These are phyloP conservation scores for Boletus coccyginus DNA, from an alignment of 768 basidiomycete genomes.

Conservation along the genomic window DNA sequence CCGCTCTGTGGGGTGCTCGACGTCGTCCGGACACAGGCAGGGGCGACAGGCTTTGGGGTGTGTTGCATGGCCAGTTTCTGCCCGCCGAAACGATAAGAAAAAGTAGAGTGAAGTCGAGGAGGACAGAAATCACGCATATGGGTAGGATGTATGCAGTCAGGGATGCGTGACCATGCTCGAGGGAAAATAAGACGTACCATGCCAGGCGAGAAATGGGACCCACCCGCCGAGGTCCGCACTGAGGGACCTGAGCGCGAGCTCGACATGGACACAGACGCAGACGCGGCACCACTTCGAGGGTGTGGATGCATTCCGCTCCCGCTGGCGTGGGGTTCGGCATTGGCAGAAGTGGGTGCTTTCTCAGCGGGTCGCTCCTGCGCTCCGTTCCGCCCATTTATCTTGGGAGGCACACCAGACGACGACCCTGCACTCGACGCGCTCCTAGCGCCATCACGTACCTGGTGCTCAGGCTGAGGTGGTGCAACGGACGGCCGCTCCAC, in stretches of 20 bases:
- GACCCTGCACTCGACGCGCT: neutral
- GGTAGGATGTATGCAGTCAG: neutral
- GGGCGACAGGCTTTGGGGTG: neutral
- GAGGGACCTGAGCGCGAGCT: neutral
- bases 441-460: slow-evolving; percentile 2
- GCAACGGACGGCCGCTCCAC: neutral
- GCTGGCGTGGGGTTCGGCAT: neutral
- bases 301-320: neutral
- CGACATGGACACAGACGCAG: neutral
- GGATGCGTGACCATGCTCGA: neutral
- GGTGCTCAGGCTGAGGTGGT: neutral
- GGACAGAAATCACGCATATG: slow-evolving; percentile 2
- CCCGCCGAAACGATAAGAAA: neutral
- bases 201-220: slow-evolving; percentile 49
- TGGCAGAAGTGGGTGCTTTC: neutral
- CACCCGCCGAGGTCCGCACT: slow-evolving; percentile 39
- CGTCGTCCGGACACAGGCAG: slow-evolving; percentile 9
- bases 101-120: neutral
- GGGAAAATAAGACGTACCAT: slow-evolving; percentile 33
- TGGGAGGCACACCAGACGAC: neutral
- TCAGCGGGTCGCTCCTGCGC: neutral
- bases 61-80: slow-evolving; percentile 13
- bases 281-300: neutral
- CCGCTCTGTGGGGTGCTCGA: slow-evolving; percentile 2
- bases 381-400: neutral